A percentile compares a stretch with the other conserved stretches of the same genome.
phyloP scores from a whole-genome alignment of 352 stramenopile genomes.

The Pythium plurisporium region DNA sequence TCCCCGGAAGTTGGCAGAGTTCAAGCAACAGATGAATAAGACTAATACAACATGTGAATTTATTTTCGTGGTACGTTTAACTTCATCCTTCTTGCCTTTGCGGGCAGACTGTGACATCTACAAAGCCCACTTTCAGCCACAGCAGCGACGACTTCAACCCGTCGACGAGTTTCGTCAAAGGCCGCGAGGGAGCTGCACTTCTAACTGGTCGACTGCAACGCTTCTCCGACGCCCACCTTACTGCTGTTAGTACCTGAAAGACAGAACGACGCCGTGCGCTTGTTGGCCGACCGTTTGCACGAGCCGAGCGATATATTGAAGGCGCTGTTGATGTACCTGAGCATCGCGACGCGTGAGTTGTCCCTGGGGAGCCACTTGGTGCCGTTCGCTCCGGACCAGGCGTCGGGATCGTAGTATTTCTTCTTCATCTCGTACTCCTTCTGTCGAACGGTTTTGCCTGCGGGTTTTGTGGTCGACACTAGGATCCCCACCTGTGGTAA shows the following conservation, averaged over 20 bases:
- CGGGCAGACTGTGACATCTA: no score
- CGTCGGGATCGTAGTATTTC: slow-evolving; percentile 51
- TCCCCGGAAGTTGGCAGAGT: no score
- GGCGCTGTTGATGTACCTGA: slow-evolving; percentile 73
- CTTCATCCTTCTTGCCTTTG: no score
- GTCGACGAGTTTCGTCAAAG: no score
- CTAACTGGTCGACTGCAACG: slow-evolving; percentile 56
- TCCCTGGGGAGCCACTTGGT: slow-evolving; percentile 60
- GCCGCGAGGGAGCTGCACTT: slow-evolving; percentile 67
- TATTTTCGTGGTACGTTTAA: no score
- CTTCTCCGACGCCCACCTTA: slow-evolving; percentile 8
- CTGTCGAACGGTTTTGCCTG: slow-evolving; percentile 33
- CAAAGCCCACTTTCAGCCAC: no score
- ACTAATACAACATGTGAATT: no score
- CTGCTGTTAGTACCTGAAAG: not conserved
- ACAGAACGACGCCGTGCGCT: slow-evolving; percentile 14
- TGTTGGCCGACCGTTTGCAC: slow-evolving; percentile 26
- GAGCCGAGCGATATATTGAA: slow-evolving; percentile 68
- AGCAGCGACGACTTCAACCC: no score
- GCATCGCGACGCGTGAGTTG: slow-evolving; percentile 69
- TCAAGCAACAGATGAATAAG: no score
- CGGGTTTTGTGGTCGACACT: not conserved
- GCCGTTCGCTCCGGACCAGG: slow-evolving; percentile 35
- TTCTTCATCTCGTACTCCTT: slow-evolving; percentile 63
- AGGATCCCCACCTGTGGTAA: not conserved